Evolutionary conservation across 129 eudicot genomes (phyloP).

Genomic region (Artemisia argyi): DNA sequence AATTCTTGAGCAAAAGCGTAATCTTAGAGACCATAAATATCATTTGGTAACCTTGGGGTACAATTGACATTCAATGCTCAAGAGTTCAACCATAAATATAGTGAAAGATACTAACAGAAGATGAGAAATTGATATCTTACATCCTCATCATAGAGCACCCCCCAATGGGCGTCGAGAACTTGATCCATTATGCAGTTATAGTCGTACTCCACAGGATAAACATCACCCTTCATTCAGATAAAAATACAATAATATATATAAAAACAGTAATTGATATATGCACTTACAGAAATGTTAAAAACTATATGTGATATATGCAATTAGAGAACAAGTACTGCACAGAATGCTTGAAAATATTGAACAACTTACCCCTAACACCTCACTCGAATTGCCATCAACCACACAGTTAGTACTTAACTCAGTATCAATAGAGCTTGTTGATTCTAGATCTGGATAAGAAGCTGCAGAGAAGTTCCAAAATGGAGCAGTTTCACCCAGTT

Average conservation of each 20-base stretch:
- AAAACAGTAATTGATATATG: not conserved
- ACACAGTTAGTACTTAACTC: slow-evolving; percentile 3
- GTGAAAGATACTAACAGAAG: not conserved
- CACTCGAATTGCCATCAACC: slow-evolving; percentile 20
- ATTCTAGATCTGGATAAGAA: slow-evolving; percentile 92
- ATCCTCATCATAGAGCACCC: slow-evolving; percentile 75
- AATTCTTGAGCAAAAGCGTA: not conserved
- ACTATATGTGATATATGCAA: not conserved
- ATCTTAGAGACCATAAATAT: not conserved
- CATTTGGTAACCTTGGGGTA: not conserved
- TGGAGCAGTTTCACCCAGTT: slow-evolving; percentile 88
- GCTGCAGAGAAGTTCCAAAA: slow-evolving; percentile 96
- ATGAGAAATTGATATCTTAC: slow-evolving; percentile 46
- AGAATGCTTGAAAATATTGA: not conserved
- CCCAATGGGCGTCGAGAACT: slow-evolving; percentile 95
- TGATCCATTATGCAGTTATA: slow-evolving; percentile 45
- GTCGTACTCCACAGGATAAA: slow-evolving; percentile 81
- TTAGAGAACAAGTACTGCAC: slow-evolving; percentile 3
- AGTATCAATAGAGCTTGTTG: slow-evolving; percentile 27
- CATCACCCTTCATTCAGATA: slow-evolving; percentile 80
- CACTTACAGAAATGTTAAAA: not conserved
- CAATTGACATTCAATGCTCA: not conserved
- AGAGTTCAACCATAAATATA: not conserved
- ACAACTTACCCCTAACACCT: slow-evolving; percentile 37
- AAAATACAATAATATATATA: not conserved